Evolutionary conservation across 768 basidiomycete species (phyloP).

Genomic region (Omphalotus guepiniiformis): DNA sequence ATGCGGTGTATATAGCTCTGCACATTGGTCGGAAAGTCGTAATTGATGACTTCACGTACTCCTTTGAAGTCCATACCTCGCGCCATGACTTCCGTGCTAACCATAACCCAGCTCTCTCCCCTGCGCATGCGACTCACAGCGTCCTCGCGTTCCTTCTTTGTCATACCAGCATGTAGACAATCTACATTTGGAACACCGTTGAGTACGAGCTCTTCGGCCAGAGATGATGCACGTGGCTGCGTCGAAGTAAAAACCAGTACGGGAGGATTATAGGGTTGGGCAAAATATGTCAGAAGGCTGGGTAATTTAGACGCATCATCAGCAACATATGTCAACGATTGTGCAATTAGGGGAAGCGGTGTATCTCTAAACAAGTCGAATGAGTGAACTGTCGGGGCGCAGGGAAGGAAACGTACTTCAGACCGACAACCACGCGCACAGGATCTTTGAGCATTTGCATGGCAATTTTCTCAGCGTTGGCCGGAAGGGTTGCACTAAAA

Average conservation of each 20-base stretch:
- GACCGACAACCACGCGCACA: constrained; percentile 90
- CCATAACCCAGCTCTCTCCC: constrained; percentile 92
- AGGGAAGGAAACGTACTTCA: constrained; percentile 62
- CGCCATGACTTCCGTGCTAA: constrained; percentile 97
- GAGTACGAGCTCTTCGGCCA: constrained; percentile 77
- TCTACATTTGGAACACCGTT: constrained; percentile 80
- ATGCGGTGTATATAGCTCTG: constrained; percentile 97
- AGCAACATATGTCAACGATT: constrained; percentile 87
- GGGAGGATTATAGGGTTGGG: constrained; percentile 84
- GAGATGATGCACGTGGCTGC: constrained; percentile 78
- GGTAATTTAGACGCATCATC: constrained; percentile 94
- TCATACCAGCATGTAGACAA: constrained; percentile 88
- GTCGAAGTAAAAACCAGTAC: constrained; percentile 88
- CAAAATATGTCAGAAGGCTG: constrained; percentile 75
- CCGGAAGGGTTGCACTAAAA: constrained; percentile 93
- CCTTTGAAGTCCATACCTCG: constrained; percentile 98
- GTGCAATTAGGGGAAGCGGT: constrained; percentile 85
- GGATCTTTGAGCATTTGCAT: constrained; percentile 83
- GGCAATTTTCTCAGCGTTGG: constrained; percentile 81
- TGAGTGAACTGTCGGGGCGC: neutral
- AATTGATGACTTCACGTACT: constrained; percentile 91
- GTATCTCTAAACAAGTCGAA: constrained; percentile 70
- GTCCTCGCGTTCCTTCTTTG: constrained; percentile 82
- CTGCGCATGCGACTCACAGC: constrained; percentile 79
- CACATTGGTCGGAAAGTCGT: constrained; percentile 93